phyloP scores from a whole-genome alignment of 768 basidiomycete species.

The Suillus subluteus region DNA sequence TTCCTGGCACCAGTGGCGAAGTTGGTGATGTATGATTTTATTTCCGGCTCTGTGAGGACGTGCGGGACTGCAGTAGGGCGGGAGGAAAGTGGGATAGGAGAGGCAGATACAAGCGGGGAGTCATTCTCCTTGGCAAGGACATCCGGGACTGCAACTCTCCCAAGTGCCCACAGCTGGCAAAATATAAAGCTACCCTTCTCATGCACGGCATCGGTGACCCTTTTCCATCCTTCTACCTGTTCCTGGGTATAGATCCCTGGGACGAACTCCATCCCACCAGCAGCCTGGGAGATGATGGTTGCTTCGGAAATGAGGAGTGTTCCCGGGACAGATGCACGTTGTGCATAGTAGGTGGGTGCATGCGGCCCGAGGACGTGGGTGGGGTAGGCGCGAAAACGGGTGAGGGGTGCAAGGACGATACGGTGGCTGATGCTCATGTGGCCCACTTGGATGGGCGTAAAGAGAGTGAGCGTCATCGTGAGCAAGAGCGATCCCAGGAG shows the following conservation, averaged over 20 bases:
- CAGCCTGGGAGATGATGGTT: slow-evolving; percentile 38
- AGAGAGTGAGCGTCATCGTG: slow-evolving; percentile 20
- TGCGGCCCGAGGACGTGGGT: slow-evolving; percentile 34
- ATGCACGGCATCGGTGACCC: slow-evolving; percentile 48
- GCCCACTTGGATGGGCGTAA: slow-evolving; percentile 38
- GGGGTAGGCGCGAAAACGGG: slow-evolving; percentile 33
- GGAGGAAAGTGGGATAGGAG: slow-evolving; percentile 22
- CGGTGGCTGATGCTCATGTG: slow-evolving; percentile 36
- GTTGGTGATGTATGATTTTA: slow-evolving; percentile 45
- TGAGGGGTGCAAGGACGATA: slow-evolving; percentile 42
- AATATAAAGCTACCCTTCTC: slow-evolving; percentile 45
- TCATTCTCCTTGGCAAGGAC: slow-evolving; percentile 22
- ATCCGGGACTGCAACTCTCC: slow-evolving; percentile 35
- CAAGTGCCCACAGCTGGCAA: slow-evolving; percentile 54
- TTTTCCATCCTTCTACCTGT: slow-evolving; percentile 60
- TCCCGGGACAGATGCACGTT: slow-evolving; percentile 40
- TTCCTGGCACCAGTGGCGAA: slow-evolving; percentile 55
- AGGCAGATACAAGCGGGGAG: slow-evolving; percentile 30
- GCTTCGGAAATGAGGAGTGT: slow-evolving; percentile 51
- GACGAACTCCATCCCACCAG: slow-evolving; percentile 36
- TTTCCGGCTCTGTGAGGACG: slow-evolving; percentile 44
- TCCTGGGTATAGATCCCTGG: slow-evolving; percentile 55
- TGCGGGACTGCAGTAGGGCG: slow-evolving; percentile 33
- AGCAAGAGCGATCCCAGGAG: not conserved
- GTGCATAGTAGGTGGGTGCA: slow-evolving; percentile 41